Evolutionary conservation across 2,329 filamentous ascomycete genomes (phyloP).

Genomic region (Hymenoscyphus scutula): DNA sequence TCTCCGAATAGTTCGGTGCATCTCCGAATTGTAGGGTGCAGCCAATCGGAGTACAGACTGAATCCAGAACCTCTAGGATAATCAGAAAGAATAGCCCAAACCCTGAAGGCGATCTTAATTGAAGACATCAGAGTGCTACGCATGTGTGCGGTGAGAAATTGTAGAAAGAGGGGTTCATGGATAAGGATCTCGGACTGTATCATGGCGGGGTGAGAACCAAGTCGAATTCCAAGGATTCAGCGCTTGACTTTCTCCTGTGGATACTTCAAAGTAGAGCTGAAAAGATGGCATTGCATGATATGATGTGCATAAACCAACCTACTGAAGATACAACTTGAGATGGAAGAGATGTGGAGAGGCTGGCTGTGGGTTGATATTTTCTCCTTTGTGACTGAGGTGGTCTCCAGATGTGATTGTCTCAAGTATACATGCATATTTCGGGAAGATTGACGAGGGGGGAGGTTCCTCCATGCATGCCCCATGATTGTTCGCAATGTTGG

Average conservation of each 20-base stretch:
- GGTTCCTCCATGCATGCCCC: not conserved
- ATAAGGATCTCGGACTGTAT: not conserved
- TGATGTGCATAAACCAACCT: not conserved
- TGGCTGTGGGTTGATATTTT: not conserved
- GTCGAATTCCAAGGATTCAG: not conserved
- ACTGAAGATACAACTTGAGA: not conserved
- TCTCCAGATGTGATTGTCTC: not conserved
- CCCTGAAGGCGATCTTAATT: not conserved
- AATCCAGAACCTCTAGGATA: not conserved
- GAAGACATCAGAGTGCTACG: not conserved
- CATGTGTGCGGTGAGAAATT: not conserved
- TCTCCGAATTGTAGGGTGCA: not conserved
- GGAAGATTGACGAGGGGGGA: no score
- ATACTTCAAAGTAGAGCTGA: not conserved
- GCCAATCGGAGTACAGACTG: not conserved
- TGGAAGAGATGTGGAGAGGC: not conserved
- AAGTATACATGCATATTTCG: not conserved
- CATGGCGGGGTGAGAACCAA: not conserved
- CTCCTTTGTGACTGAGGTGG: not conserved
- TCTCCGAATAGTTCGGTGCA: not conserved
- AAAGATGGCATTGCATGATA: not conserved
- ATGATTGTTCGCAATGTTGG: not conserved
- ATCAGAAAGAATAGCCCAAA: not conserved
- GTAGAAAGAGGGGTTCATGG: not conserved
- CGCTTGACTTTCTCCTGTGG: not conserved